Conservation (phyloP, 208 protist species). For the Phytomonas serpens region DNA sequence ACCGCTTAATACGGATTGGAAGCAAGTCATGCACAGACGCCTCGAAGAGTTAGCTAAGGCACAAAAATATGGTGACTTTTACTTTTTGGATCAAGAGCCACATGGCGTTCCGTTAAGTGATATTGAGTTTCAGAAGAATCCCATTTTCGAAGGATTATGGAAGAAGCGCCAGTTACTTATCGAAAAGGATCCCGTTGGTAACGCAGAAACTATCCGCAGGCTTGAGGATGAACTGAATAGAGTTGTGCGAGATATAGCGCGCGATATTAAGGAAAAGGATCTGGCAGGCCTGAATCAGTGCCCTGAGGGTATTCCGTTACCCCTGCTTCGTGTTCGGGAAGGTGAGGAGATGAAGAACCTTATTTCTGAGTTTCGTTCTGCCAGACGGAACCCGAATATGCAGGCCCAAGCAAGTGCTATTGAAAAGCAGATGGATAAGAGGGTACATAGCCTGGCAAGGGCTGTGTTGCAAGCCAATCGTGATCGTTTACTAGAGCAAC, state of each 20-base stretch:
- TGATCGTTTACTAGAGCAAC: constrained; percentile 21
- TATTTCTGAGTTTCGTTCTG: neutral
- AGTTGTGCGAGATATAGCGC: constrained; percentile 44
- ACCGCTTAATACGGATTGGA: too few relatives aligned
- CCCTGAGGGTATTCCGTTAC: constrained; percentile 42
- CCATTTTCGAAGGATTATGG: constrained; percentile 38
- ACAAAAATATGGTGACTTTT: constrained; percentile 26
- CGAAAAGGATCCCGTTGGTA: constrained; percentile 21
- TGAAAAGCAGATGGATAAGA: constrained; percentile 26
- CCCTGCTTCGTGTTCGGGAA: constrained; percentile 19
- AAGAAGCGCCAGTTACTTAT: constrained; percentile 36
- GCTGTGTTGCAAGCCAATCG: constrained; percentile 21
- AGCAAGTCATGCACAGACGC: constrained; percentile 34
- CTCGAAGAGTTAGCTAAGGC: constrained; percentile 26
- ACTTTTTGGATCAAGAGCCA: constrained; percentile 29
- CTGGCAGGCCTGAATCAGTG: constrained; percentile 29
- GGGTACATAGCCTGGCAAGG: constrained; percentile 26
- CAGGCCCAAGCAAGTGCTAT: constrained; percentile 20
- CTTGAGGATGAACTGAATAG: constrained; percentile 52
- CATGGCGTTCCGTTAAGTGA: constrained; percentile 31
- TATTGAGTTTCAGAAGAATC: constrained; percentile 35
- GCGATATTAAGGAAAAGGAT: constrained; percentile 33
- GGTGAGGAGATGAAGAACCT: constrained; percentile 16
- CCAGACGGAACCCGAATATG: constrained; percentile 5
- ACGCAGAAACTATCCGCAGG: constrained; percentile 24